Base-by-base conservation (phyloP, 2,329 filamentous ascomycete genomes). In the Aspergillus floridensis region DNA sequence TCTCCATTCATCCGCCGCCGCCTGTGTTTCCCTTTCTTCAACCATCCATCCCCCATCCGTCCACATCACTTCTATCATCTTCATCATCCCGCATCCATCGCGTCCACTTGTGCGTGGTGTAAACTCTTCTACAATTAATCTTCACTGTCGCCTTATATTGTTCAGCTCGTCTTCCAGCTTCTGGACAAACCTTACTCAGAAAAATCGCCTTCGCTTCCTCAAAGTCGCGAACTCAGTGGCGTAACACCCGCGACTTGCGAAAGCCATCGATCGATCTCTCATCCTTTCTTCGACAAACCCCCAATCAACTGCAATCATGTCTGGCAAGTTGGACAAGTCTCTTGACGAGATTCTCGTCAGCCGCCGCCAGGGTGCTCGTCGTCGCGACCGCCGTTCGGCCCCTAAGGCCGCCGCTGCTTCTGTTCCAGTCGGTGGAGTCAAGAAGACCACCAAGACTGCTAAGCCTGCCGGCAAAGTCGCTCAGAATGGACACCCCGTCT, bases 321-420 rank as follows among this genome's bases (percentile, higher is more conserved):
- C 92, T 83, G 89, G 87, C 82, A 97, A 97, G 82, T 90, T 99
- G 74, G 92, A 97, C 79, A 89, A 96, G 83, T 93, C 92, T 82
- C 91, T 99, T 69, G 95, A 98, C 78, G 92, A 97, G 81, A 97
- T 99, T 80, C 88, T 96, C 82, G 91, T 89, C 77, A 90, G 87
- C 74, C 87, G 84, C 78, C 79, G 85, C 79, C 75, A 80, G 74
- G 75, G 81, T 76, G 74, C 81, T 79, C 77, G 80, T 66, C 77
- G 80, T 63, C 77, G 78, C 66, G 76, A 76, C 62, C 76, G 78
- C 61, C 78, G 78, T 58, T 76, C 79, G 49, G 61, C 66, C 29
- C 63, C 65, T n/a, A 72, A 72, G 60, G 66, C 69, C 57, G 67
- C 72, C 59, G 70, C 84, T 63, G 76, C 86, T 65, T 76, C 86